phyloP scores from a whole-genome alignment of 371 early-diverging fungal genomes.

The Parasitella parasitica region DNA sequence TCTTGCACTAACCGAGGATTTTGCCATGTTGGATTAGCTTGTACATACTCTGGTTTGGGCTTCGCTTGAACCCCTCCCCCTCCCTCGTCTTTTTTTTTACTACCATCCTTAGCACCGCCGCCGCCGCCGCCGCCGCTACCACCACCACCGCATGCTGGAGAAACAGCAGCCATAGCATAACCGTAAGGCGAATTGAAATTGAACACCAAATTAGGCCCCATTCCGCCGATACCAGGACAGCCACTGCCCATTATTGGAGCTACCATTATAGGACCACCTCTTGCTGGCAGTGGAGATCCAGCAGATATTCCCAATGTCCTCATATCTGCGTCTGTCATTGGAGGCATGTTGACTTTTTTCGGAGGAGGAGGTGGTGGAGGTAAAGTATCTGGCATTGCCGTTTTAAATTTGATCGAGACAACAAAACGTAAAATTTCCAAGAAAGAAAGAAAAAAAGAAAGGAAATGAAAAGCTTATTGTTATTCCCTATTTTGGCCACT shows the following conservation, averaged over 20 bases:
- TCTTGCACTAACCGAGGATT: slow-evolving; percentile 9
- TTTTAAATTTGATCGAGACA: background rate
- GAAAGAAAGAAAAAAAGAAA: background rate
- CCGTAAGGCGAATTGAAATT: slow-evolving; percentile 11
- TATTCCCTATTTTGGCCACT: slow-evolving; percentile 2
- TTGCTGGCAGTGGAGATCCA: background rate
- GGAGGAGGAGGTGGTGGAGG: background rate
- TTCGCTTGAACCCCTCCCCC: background rate
- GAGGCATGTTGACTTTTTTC: slow-evolving; percentile 6
- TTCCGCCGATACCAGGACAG: slow-evolving; percentile 3
- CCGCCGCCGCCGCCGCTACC: background rate
- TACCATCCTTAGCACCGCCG: too few relatives aligned
- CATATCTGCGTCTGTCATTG: slow-evolving; percentile 12
- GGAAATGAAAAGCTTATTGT: background rate
- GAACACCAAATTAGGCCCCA: slow-evolving; percentile 25
- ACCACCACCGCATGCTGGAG: background rate
- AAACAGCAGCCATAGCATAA: background rate
- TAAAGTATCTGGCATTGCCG: background rate
- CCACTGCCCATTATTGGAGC: background rate
- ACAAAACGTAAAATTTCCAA: background rate
- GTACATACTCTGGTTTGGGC: slow-evolving; percentile 4
- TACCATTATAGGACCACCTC: background rate
- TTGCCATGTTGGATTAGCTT: slow-evolving; percentile 20
- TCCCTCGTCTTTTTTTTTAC: background rate
- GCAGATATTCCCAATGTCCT: background rate